Conservation (phyloP, 1,139 yeast species). For the Kodamaea derodonti region DNA sequence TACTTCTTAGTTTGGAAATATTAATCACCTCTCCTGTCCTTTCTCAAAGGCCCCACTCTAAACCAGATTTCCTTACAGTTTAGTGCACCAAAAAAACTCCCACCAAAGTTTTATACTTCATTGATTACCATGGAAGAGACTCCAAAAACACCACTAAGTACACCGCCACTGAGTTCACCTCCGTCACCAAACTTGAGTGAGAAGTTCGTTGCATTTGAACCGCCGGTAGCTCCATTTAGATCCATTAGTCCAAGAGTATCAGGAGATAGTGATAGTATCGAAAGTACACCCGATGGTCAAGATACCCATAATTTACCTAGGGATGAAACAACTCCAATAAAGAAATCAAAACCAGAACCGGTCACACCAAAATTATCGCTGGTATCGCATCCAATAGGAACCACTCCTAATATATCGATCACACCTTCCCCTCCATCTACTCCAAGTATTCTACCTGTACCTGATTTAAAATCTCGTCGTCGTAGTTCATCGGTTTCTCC, state of each 20-base stretch:
- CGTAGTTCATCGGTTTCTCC: neutral
- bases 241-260: neutral
- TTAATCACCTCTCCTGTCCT: no score
- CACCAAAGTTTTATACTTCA: constrained; percentile 7
- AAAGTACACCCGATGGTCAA: neutral
- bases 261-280: neutral
- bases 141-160: constrained; percentile 22
- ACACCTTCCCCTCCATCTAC: neutral
- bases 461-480: neutral
- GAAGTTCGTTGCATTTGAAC: neutral
- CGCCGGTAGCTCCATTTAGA: neutral
- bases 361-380: neutral
- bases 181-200: neutral
- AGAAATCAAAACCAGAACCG: neutral
- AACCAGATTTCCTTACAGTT: no score
- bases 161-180: constrained; percentile 12
- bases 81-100: constrained; percentile 2
- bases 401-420: neutral
- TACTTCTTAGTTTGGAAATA: no score
- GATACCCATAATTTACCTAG: neutral
- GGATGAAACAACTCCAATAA: neutral
- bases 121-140: constrained; percentile 5
- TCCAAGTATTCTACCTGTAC: neutral
- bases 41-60: no score
- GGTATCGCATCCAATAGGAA: neutral